A percentile compares a stretch with the other conserved stretches of the same genome.
Conservation (phyloP, 495 filamentous ascomycete genomes). For the Hyaloscypha finlandica region DNA sequence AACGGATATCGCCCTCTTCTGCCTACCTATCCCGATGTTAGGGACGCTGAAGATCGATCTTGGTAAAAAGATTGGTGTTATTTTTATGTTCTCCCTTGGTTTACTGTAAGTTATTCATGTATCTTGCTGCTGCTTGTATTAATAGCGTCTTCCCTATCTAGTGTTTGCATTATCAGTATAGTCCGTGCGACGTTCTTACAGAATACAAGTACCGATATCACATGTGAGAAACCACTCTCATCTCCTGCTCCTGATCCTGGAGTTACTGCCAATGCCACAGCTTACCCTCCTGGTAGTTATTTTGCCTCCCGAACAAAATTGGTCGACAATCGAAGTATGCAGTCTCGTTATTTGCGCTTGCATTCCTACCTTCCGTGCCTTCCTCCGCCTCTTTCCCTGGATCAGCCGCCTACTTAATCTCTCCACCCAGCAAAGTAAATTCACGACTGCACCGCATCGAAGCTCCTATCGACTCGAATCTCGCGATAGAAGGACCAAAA, state of each 20-base stretch:
- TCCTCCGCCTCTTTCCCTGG: constrained; percentile 28
- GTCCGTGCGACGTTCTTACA: constrained; percentile 1
- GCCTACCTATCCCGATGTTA: constrained; percentile 34
- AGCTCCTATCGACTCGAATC: too few relatives aligned
- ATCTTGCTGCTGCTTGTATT: not conserved
- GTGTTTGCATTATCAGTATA: constrained; percentile 11
- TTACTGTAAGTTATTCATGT: constrained; percentile 36
- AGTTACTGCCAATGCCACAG: not conserved
- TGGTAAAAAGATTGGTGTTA: constrained; percentile 44
- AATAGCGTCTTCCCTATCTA: not conserved
- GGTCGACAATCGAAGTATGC: constrained; percentile 36
- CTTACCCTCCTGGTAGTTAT: not conserved
- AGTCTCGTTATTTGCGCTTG: constrained; percentile 35
- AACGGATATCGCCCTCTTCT: constrained; percentile 33
- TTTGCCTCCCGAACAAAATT: constrained; percentile 28
- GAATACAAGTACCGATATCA: constrained; percentile 6
- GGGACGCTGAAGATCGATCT: constrained; percentile 38
- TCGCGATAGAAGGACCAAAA: too few relatives aligned
- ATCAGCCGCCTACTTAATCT: constrained; percentile 30
- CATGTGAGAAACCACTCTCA: not conserved
- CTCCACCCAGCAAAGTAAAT: constrained; percentile 9
- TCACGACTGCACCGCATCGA: not conserved
- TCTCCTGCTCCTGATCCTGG: not conserved
- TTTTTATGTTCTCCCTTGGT: constrained; percentile 45
- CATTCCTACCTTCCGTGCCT: constrained; percentile 34